phyloP scores from a whole-genome alignment of 108 stramenopile species.

The Aurantiochytrium sp. region DNA sequence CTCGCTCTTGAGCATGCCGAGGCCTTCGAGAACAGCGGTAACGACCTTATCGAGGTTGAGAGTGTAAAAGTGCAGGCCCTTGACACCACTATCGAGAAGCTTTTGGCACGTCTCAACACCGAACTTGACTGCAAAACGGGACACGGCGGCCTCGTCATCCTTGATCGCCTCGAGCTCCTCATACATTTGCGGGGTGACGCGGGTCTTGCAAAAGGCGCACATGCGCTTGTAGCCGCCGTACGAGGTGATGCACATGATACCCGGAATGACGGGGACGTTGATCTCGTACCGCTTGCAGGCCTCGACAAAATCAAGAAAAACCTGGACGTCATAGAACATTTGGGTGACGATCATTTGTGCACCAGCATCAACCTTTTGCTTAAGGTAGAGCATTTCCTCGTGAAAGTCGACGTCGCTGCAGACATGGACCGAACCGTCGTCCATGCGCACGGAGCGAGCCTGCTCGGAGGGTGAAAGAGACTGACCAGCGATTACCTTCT shows the following conservation, averaged over 20 bases:
- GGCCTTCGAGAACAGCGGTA: conserved; percentile 73
- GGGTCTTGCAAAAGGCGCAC: conserved; percentile 97
- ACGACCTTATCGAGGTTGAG: conserved; percentile 89
- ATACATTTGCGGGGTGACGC: conserved; percentile 72
- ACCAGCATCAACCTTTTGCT: conserved; percentile 78
- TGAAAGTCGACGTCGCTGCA: conserved; percentile 87
- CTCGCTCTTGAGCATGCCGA: conserved; percentile 29
- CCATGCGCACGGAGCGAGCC: conserved; percentile 62
- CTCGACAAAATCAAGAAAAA: conserved; percentile 78
- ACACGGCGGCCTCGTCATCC: conserved; percentile 75
- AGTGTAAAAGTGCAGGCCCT: conserved; percentile 94
- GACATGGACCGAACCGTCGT: conserved; percentile 67
- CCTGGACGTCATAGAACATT: conserved; percentile 96
- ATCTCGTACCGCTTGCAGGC: conserved; percentile 86
- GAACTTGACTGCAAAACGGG: conserved; percentile 79
- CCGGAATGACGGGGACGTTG: conserved; percentile 83
- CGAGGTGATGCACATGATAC: conserved; percentile 96
- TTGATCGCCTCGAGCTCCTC: conserved; percentile 73
- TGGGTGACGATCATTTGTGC: conserved; percentile 93
- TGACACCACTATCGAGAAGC: conserved; percentile 62
- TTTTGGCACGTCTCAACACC: conserved; percentile 78
- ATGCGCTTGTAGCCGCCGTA: conserved; percentile 93
- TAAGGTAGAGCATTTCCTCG: conserved; percentile 94
- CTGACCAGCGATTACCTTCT: conserved; percentile 61
- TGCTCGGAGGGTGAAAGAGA: conserved; percentile 66